These are phyloP conservation scores for Papiliotrema nemorosa DNA, from an alignment of 1,284 basidiomycete species.

Conservation along the genomic window DNA sequence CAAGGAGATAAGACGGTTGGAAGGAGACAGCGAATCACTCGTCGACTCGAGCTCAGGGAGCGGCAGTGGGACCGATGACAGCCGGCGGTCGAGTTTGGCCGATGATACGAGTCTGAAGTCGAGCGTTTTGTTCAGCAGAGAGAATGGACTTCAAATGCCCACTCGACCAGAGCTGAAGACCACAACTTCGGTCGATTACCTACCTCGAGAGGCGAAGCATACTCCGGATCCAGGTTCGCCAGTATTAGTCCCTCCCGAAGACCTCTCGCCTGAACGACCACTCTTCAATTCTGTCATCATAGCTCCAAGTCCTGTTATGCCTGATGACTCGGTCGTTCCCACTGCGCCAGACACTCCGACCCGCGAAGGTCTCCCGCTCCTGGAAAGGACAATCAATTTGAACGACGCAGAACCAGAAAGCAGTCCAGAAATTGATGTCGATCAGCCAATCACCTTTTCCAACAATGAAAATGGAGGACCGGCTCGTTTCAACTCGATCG, in stretches of 20 bases:
- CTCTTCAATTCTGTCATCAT: slow-evolving; percentile 28
- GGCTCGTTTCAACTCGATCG: slow-evolving; percentile 38
- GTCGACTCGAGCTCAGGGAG: slow-evolving; percentile 5
- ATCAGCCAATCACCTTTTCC: slow-evolving; percentile 9
- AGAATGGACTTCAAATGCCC: background rate
- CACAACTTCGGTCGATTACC: slow-evolving; percentile 28
- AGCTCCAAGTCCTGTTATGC: slow-evolving; percentile 28
- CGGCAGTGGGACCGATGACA: slow-evolving; percentile 1
- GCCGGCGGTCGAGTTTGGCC: slow-evolving; percentile 4
- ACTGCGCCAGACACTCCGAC: background rate
- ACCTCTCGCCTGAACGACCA: slow-evolving; percentile 9
- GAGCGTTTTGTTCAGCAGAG: background rate
- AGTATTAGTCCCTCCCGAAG: slow-evolving; percentile 4
- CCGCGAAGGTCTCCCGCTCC: background rate
- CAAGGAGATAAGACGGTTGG: slow-evolving; percentile 21
- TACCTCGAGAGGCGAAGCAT: slow-evolving; percentile 22
- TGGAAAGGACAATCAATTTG: background rate
- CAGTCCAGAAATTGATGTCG: slow-evolving; percentile 8
- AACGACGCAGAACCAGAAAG: background rate
- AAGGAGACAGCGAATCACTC: slow-evolving; percentile 8
- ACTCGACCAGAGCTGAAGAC: slow-evolving; percentile 13
- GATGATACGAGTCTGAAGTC: background rate
- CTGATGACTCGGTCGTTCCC: background rate
- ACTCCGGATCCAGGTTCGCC: slow-evolving; percentile 34
- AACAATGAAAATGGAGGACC: slow-evolving; percentile 15